Base-by-base conservation (phyloP, 306 rosid species). In the Malus sieversii region DNA sequence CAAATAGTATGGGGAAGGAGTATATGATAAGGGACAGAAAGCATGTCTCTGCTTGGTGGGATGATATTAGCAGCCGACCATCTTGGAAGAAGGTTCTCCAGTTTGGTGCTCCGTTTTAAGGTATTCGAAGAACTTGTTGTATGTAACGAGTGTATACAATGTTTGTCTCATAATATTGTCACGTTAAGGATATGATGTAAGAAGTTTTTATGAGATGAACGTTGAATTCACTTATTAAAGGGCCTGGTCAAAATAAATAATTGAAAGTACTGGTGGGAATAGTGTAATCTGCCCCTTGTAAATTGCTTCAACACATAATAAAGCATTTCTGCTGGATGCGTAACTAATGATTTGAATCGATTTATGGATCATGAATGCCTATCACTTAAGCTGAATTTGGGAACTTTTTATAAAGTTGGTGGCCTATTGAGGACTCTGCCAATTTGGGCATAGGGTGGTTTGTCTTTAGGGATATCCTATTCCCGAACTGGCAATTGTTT, bases 41-140 rank as follows among this genome's bases (percentile, higher is more conserved):
- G 55, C 15, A 74, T 84, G 88, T 87, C 18, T 71, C 80, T 69
- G 87, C 70, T 4, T 89, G 90, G 90, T 84, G 87, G 90, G 82
- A 80, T 74, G 85, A 80, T 5, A 89, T 89, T 40, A 83, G 85
- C 52, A 80, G 27, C 61, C 83, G 89, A 63, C 79, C 88, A 2
- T 78, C 93, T 3, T 89, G 93, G 88, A 79, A 76, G 76, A 83
- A 62, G 30, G 84, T 87, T 23, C 53, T 84, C 2, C 13, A 82
- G 27, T 68, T 69, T 4, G 77, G 69, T 18, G 59, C 40, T 0
- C 40, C 40, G 40, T 35, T 35, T 35, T 35, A 35, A 35, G 40
- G 40, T 35, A 35, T 35, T 35, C 2, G 40, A 35, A 35, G 9
- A 35, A 35, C 40, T 35, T 35, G 40, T 35, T 35, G 40, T 35